phyloP scores from a whole-genome alignment of 805 yeast species.

The Dipodascus albidus region DNA sequence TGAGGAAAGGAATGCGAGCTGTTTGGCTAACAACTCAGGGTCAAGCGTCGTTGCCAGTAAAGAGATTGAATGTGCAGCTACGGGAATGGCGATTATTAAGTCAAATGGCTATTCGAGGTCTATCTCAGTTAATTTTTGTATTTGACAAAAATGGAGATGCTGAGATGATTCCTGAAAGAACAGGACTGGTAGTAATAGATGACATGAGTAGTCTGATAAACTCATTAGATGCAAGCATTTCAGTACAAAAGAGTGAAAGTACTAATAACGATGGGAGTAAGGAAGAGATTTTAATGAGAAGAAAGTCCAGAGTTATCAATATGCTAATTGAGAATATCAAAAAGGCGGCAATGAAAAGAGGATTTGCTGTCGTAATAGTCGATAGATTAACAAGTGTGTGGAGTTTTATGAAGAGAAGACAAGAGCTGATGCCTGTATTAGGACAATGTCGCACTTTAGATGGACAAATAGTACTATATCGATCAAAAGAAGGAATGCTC shows the following conservation, averaged over 20 bases:
- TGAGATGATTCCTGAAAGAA: conserved; percentile 1
- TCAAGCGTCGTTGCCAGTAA: conserved; percentile 13
- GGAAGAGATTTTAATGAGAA: neutral
- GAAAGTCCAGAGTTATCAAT: neutral
- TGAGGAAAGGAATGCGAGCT: conserved; percentile 14
- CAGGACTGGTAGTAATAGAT: conserved; percentile 6
- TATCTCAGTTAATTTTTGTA: conserved; percentile 11
- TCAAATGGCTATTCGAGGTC: conserved; percentile 1
- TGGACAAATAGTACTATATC: neutral
- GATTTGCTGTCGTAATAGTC: neutral
- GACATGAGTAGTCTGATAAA: neutral
- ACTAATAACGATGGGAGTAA: neutral
- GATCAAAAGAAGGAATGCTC: neutral
- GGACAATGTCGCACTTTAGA: neutral
- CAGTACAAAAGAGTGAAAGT: neutral
- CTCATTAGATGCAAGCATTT: neutral
- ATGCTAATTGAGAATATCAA: neutral
- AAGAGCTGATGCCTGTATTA: neutral
- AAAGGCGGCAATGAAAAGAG: neutral
- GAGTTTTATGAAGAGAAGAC: neutral
- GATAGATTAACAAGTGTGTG: neutral
- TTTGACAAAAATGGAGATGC: conserved; percentile 1
- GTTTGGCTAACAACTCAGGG: conserved; percentile 16
- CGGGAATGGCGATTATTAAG: conserved; percentile 6
- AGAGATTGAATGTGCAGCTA: conserved; percentile 9